These are phyloP conservation scores for Camellia oleifera DNA, from an alignment of 179 eudicot genomes.

Conservation along the genomic window DNA sequence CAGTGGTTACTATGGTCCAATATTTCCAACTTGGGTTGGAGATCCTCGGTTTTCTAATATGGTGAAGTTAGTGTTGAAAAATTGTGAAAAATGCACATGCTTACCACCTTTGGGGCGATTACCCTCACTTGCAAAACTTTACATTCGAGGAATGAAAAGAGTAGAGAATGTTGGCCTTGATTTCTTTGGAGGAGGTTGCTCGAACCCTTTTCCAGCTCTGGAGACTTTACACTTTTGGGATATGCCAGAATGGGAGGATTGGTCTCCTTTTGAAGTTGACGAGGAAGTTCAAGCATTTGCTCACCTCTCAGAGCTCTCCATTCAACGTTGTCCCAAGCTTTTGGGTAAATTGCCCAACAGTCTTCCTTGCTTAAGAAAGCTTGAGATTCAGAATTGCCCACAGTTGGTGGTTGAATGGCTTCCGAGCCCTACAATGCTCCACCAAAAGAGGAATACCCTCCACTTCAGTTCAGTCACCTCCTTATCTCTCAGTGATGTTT, in stretches of 20 bases:
- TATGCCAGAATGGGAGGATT: conserved; percentile 20
- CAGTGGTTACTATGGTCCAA: conserved; percentile 3
- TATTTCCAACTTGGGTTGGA: conserved; percentile 28
- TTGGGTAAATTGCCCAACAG: neutral
- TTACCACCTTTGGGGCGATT: conserved; percentile 30
- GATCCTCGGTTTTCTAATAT: neutral
- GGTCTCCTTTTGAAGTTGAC: conserved; percentile 13
- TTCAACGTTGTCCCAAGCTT: neutral
- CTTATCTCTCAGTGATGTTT: neutral
- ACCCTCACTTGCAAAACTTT: conserved; percentile 21
- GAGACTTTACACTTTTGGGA: conserved; percentile 7
- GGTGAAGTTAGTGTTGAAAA: neutral
- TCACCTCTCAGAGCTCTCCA: neutral
- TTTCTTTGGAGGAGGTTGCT: conserved; percentile 20
- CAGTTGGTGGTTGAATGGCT: neutral
- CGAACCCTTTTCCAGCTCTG: conserved; percentile 24
- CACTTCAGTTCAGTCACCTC: neutral
- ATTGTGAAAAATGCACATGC: conserved; percentile 22
- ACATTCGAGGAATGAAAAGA: conserved; percentile 23
- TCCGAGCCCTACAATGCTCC: neutral
- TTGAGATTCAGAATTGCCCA: neutral
- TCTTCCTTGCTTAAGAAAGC: neutral
- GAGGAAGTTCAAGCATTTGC: neutral
- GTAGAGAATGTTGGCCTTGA: conserved; percentile 19
- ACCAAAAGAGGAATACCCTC: neutral